phyloP scores from a whole-genome alignment of 306 rosid genomes.

The Prunus salicina region DNA sequence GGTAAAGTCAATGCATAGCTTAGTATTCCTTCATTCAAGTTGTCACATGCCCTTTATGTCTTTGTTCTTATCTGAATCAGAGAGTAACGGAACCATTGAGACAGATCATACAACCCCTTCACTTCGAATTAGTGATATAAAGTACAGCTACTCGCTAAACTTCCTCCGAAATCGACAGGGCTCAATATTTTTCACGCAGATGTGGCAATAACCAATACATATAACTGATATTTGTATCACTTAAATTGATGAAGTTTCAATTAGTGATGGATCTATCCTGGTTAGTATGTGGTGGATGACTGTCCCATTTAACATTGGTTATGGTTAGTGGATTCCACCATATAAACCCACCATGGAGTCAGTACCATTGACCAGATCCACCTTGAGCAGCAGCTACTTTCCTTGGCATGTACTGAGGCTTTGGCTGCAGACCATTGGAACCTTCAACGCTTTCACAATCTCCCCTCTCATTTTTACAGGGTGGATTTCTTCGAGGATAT shows the following conservation, averaged over 20 bases:
- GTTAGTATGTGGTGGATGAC: constrained; percentile 14
- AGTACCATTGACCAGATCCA: constrained; percentile 82
- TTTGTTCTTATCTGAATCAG: constrained; percentile 20
- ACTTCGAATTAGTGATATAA: constrained; percentile 26
- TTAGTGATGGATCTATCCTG: constrained; percentile 8
- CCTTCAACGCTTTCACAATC: constrained; percentile 77
- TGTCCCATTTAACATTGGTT: constrained; percentile 9
- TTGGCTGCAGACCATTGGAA: constrained; percentile 78
- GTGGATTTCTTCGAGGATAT: constrained; percentile 80
- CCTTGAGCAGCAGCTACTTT: constrained; percentile 90
- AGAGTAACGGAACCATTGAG: constrained; percentile 30
- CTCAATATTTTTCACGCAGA: constrained; percentile 17
- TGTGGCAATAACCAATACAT: not conserved
- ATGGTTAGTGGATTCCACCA: constrained; percentile 1
- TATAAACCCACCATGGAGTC: constrained; percentile 18
- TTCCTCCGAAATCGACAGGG: constrained; percentile 10
- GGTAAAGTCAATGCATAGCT: constrained; percentile 12
- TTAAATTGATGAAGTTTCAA: not conserved
- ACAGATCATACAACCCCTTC: constrained; percentile 19
- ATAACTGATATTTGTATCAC: not conserved
- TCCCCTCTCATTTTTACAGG: constrained; percentile 68
- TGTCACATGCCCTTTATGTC: constrained; percentile 21
- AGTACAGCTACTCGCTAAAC: constrained; percentile 26
- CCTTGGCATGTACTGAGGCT: constrained; percentile 65
- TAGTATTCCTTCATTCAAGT: constrained; percentile 20